Conservation (phyloP, 495 filamentous ascomycete species). For the Penicillium parvum region DNA sequence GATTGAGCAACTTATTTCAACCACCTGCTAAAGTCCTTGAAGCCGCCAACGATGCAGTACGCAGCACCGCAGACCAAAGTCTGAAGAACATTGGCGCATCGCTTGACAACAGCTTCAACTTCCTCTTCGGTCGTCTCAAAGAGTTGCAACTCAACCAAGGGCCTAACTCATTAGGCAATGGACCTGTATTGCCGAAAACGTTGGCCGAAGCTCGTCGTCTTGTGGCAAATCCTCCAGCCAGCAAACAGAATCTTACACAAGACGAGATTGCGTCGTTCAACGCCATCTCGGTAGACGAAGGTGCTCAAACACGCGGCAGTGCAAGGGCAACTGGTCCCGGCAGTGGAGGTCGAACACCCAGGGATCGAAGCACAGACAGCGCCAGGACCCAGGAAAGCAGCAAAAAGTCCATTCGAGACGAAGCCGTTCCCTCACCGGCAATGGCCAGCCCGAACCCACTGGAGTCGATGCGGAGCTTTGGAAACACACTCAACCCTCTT, state of each 20-base stretch:
- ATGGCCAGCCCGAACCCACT: slow-evolving; percentile 50
- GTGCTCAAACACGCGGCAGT: slow-evolving; percentile 27
- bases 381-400: slow-evolving; percentile 51
- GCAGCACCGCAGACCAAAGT: slow-evolving; percentile 82
- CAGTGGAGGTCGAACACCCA: slow-evolving; percentile 53
- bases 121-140: slow-evolving; percentile 83
- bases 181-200: slow-evolving; percentile 68
- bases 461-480: slow-evolving; percentile 78
- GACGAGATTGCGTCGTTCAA: slow-evolving; percentile 44
- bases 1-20: slow-evolving; percentile 79
- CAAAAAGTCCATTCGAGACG: slow-evolving; percentile 30
- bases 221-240: slow-evolving; percentile 62
- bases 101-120: slow-evolving; percentile 87
- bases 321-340: slow-evolving; percentile 51
- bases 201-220: slow-evolving; percentile 88
- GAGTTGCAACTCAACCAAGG: slow-evolving; percentile 51
- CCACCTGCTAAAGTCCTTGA: slow-evolving; percentile 74
- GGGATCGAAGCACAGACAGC: slow-evolving; percentile 78
- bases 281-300: slow-evolving; percentile 34
- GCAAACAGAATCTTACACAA: slow-evolving; percentile 47
- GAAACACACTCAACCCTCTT: slow-evolving; percentile 79
- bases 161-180: slow-evolving; percentile 36
- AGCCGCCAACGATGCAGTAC: slow-evolving; percentile 76
- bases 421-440: slow-evolving; percentile 20
- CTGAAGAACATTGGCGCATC: slow-evolving; percentile 85